These are phyloP conservation scores for Penicillium sp. DNA, from an alignment of 2,329 filamentous ascomycete species.

Conservation along the genomic window DNA sequence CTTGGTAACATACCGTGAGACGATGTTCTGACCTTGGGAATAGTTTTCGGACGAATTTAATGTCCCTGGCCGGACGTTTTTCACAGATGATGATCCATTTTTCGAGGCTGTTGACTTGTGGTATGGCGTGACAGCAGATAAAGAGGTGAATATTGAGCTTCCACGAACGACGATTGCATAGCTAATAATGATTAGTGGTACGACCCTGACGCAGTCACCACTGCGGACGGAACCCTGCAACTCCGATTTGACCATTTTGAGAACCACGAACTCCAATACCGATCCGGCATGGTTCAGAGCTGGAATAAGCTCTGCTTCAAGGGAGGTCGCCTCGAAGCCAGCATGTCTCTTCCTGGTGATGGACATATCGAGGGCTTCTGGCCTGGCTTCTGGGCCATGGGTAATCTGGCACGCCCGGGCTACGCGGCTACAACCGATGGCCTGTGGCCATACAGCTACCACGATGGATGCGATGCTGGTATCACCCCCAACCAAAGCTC, in stretches of 20 bases:
- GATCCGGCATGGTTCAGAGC: slow-evolving; percentile 73
- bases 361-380: slow-evolving; percentile 71
- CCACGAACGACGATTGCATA: neutral
- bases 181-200: slow-evolving; percentile 58
- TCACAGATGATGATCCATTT: slow-evolving; percentile 69
- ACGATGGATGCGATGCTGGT: slow-evolving; percentile 67
- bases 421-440: slow-evolving; percentile 71
- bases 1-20: neutral
- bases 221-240: slow-evolving; percentile 63
- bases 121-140: slow-evolving; percentile 71
- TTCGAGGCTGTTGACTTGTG: slow-evolving; percentile 69
- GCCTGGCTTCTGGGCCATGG: slow-evolving; percentile 77
- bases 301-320: slow-evolving; percentile 77
- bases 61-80: slow-evolving; percentile 67
- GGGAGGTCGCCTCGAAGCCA: slow-evolving; percentile 69
- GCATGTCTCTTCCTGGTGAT: slow-evolving; percentile 67
- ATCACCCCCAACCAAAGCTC: slow-evolving; percentile 74
- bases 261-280: slow-evolving; percentile 67
- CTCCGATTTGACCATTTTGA: slow-evolving; percentile 66
- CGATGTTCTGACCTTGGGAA: slow-evolving; percentile 2
- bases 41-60: slow-evolving; percentile 75
- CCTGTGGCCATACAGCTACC: slow-evolving; percentile 74
- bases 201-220: slow-evolving; percentile 67
- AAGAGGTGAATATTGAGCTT: slow-evolving; percentile 53
- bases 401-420: slow-evolving; percentile 69